Base-by-base conservation (phyloP, 2,329 filamentous ascomycete genomes). In the Venturia oleaginea region DNA sequence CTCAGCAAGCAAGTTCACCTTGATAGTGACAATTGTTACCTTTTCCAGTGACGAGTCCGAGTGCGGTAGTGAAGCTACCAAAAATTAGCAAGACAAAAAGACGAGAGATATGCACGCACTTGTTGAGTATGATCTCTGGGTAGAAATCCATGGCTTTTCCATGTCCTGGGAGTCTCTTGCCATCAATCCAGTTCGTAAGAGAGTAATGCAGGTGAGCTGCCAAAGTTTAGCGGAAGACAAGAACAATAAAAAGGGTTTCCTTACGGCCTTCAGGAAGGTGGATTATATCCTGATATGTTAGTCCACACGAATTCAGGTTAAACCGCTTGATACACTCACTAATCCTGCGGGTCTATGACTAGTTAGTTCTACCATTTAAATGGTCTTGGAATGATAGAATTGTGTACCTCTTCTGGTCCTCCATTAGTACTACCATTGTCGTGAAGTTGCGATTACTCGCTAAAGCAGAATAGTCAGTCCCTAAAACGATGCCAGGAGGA, bases 131-230 rank as follows among this genome's bases (percentile, higher is more conserved):
- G 34, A 97, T 81, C 76, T 97, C 93, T 0, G 92, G 92, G 72
- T 91, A 91, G 77, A 97, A 92, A 60, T 90, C 89, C 1, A 93
- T 97, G 0, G 92, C 85, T 69, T 92, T 93, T 77, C 86, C 94
- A 74, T 99, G 93, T 1, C 93, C 92, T 0, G 92, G 91, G 17
- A 99, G 82, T 68, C 90, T 90, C 73, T 89, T 90, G 61, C 91
- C 91, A 70, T 95, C 90, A 42, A 96, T 82, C 88, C 92, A 99
- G 72, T 94, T 96, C 68, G 87, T 88, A 68, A 97, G 89, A 65
- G 83, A 86, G 78, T 97, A 97, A 74, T 96, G 92, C 19, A 46
- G 17, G 13, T 37, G 2, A 37, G 43, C 22, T n/a, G n/a, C n/a
- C n/a, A n/a, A n/a, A n/a, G n/a, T n/a, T n/a, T n/a, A n/a, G n/a